Base-by-base conservation (phyloP, 352 stramenopile genomes). In the Phytophthora ohioensis region DNA sequence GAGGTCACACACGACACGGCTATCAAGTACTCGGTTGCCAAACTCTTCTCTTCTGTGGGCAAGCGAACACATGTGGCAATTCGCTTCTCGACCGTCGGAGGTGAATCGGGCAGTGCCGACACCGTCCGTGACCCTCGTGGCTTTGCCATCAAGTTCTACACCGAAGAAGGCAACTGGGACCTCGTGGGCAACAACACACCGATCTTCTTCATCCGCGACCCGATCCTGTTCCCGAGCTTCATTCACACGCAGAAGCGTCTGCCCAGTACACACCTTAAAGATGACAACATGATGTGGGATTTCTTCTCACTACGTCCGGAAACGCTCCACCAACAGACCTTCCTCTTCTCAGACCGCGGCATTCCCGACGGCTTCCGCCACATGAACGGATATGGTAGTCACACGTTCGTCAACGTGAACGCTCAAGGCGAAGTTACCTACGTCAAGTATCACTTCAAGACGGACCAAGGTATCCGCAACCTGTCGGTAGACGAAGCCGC, bases 391-490 rank as follows among this genome's bases (percentile, higher is more conserved):
- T 98, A 97, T 71, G 93, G 93, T 48, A 92, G 75, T 57, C 90
- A 98, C 80, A 98, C 93, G 55, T 98, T 98, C 74, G 88, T 87
- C 58, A 93, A 91, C 72, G 85, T 97, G 30, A 97, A 97, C 71
- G 82, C 76, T 5, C 56, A 85, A 47, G 87, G 85, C 21, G 80
- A 93, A 32, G 64, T 68, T 11, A 78, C 89, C 30, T 98, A 92
- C 69, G 88, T 97, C 71, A 98, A 98, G 81, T 98, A 97, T 67
- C 93, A 98, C 71, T 96, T 95, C 67, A 97, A 97, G 67, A 92
- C 92, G 9, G 88, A 97, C 73, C 87, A 94, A 47, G 93, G 93
- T 13, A 93, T 96, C 67, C 87, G 88, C 59, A 97, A 97, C 74
- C 75, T 98, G n/a, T 76, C 83, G 2, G 85, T 91, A 46, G 86